Conservation (phyloP, 1,284 basidiomycete genomes). For the Cryptococcus jaspeensis region DNA sequence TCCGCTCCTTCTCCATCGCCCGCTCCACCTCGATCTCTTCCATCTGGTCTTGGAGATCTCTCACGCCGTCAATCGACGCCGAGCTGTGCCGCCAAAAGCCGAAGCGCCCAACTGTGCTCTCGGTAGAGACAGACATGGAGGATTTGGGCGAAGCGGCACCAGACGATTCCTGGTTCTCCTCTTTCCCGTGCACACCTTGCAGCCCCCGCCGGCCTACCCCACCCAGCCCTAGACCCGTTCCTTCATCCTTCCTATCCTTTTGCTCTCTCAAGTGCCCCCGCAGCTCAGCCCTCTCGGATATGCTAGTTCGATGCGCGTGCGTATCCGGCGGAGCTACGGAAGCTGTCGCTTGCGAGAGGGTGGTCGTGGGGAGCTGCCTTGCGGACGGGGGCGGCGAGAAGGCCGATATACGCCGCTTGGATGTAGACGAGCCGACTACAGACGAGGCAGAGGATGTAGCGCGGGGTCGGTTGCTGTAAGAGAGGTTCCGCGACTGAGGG, state of each 20-base stretch:
- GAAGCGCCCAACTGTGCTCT: slow-evolving; percentile 14
- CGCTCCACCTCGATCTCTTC: slow-evolving; percentile 42
- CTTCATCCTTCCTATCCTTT: slow-evolving; percentile 16
- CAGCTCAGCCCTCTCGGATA: slow-evolving; percentile 25
- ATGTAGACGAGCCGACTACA: neutral
- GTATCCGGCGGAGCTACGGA: slow-evolving; percentile 19
- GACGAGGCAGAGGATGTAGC: slow-evolving; percentile 33
- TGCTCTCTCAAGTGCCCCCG: slow-evolving; percentile 39
- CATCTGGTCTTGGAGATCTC: slow-evolving; percentile 25
- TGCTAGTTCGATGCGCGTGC: slow-evolving; percentile 16
- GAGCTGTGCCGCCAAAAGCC: slow-evolving; percentile 18
- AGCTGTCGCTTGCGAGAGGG: slow-evolving; percentile 27
- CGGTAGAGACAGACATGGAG: slow-evolving; percentile 18
- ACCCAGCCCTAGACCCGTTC: slow-evolving; percentile 26
- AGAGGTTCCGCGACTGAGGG: slow-evolving; percentile 13
- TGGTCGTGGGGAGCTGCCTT: slow-evolving; percentile 17
- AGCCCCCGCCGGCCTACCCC: slow-evolving; percentile 32
- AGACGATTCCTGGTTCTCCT: slow-evolving; percentile 22
- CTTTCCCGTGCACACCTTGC: slow-evolving; percentile 31
- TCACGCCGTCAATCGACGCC: slow-evolving; percentile 5
- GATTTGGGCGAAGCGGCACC: slow-evolving; percentile 30
- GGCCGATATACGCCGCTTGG: slow-evolving; percentile 22
- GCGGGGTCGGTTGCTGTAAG: slow-evolving; percentile 24
- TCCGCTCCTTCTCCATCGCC: slow-evolving; percentile 38
- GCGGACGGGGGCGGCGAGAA: slow-evolving; percentile 37